Conservation (phyloP, 371 early-diverging fungal genomes). For the Actinomortierella ambigua region DNA sequence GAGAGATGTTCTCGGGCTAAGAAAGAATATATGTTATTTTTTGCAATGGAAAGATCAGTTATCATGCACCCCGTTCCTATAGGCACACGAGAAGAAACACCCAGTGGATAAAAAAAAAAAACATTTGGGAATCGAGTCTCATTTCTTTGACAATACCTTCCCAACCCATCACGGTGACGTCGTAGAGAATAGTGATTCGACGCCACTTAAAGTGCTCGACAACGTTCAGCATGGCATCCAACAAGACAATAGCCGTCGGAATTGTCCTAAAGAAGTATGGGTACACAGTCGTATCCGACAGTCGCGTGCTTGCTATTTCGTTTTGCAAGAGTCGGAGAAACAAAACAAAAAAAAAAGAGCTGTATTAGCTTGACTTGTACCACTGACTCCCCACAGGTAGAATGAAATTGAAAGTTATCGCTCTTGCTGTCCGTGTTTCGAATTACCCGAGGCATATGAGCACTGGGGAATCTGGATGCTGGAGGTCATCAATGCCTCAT, state of each 20-base stretch:
- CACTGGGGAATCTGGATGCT: constrained; percentile 59
- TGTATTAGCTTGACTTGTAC: too few relatives aligned
- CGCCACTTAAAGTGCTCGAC: constrained; percentile 53
- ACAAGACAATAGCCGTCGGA: constrained; percentile 51
- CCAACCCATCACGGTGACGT: constrained; percentile 52
- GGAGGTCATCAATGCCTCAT: constrained; percentile 60
- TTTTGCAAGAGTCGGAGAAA: too few relatives aligned
- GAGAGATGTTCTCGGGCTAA: constrained; percentile 9
- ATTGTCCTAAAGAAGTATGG: constrained; percentile 61
- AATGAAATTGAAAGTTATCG: background rate
- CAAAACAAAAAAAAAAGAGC: too few relatives aligned
- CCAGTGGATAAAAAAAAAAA: too few relatives aligned
- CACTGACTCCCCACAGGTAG: background rate
- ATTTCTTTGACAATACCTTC: constrained; percentile 19
- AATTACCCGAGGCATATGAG: constrained; percentile 55
- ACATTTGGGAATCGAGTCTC: too few relatives aligned
- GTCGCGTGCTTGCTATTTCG: too few relatives aligned
- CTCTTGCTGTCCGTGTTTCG: background rate
- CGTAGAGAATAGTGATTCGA: constrained; percentile 52
- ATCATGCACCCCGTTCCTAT: too few relatives aligned
- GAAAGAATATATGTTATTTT: too few relatives aligned
- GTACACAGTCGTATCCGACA: constrained; percentile 52
- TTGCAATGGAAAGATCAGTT: too few relatives aligned
- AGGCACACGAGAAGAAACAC: too few relatives aligned
- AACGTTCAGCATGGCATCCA: constrained; percentile 55